Base-by-base conservation (phyloP, 257 asterid species). In the Pogostemon cablin region DNA sequence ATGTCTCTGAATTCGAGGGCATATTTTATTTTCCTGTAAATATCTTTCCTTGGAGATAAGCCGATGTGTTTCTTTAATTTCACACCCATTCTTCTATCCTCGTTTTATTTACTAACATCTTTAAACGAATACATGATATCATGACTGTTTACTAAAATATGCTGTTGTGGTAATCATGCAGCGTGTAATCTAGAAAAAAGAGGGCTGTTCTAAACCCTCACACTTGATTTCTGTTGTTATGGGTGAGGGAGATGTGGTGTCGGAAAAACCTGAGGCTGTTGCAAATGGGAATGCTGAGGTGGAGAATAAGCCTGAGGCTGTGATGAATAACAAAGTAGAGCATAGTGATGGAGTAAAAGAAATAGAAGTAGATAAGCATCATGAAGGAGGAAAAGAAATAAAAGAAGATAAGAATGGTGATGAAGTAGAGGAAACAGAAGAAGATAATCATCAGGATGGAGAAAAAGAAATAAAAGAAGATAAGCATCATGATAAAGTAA, bases 161-260 rank as follows among this genome's bases (percentile, higher is more conserved):
- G 60, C 3, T 32, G 15, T 52, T 55, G 32, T 0, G 47, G 42
- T 65, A 34, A n/a, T 8, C 42, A 44, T 12, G 56, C 54, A 8
- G 67, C 32, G 1, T 55, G 11, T 75, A 12, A 38, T 55, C 46
- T 62, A 59, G 44, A 15, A 67, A 58, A 40, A 58, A 54, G 39
- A 54, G 70, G 61, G 20, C 12, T 52, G 41, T 17, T 42, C 9
- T 64, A 11, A 56, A 47, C 44, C 34, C 53, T 44, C 1, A 39
- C 34, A 3, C 41, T 15, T 56, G 58, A 43, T 41, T 20, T 68
- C 47, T 59, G 79, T 35, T 66, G 68, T 64, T 49, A 89, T 91
- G 96, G 93, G 86, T 58, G 95, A 78, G 81, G 88, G 75, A 58
- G 93, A 85, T 67, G 67, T 62, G 3, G 86, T 75, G 68, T 62